phyloP scores from a whole-genome alignment of 1,139 yeast genomes.

The Geotrichum klebahnii region DNA sequence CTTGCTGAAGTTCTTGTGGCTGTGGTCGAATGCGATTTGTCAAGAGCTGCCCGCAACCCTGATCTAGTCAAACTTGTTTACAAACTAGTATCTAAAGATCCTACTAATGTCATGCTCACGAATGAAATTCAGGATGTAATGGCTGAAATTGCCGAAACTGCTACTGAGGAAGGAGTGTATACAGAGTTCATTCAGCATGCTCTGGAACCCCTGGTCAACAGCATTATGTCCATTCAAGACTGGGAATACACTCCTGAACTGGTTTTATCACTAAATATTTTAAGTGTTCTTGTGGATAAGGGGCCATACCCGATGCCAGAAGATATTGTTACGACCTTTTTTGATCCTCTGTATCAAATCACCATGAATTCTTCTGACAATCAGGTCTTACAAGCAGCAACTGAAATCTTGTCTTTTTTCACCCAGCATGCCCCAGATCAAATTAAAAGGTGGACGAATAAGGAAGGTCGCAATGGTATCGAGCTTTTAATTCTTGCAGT shows the following conservation, averaged over 20 bases:
- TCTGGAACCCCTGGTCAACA: constrained; percentile 48
- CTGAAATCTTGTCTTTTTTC: constrained; percentile 66
- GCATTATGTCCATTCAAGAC: constrained; percentile 34
- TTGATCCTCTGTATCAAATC: constrained; percentile 52
- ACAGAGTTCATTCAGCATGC: constrained; percentile 48
- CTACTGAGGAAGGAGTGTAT: constrained; percentile 44
- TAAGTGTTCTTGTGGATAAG: constrained; percentile 54
- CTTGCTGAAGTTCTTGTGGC: constrained; percentile 66
- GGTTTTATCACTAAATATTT: constrained; percentile 62
- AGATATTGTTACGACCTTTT: constrained; percentile 48
- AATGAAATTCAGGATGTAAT: constrained; percentile 60
- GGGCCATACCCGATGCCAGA: constrained; percentile 47
- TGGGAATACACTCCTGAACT: constrained; percentile 47
- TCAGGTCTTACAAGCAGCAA: constrained; percentile 71
- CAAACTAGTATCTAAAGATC: constrained; percentile 63
- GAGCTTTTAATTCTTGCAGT: constrained; percentile 38
- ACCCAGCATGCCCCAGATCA: constrained; percentile 50
- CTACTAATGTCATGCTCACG: constrained; percentile 65
- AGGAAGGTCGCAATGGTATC: constrained; percentile 49
- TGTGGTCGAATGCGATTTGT: constrained; percentile 49
- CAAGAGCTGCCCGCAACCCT: constrained; percentile 40
- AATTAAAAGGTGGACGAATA: constrained; percentile 42
- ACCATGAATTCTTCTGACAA: constrained; percentile 63
- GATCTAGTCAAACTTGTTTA: constrained; percentile 54
- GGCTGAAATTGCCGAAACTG: constrained; percentile 50